Percentiles rank a stretch among this genome's conserved stretches.
Conservation (phyloP, 1,284 basidiomycete species). For the Hemileia vastatrix region DNA sequence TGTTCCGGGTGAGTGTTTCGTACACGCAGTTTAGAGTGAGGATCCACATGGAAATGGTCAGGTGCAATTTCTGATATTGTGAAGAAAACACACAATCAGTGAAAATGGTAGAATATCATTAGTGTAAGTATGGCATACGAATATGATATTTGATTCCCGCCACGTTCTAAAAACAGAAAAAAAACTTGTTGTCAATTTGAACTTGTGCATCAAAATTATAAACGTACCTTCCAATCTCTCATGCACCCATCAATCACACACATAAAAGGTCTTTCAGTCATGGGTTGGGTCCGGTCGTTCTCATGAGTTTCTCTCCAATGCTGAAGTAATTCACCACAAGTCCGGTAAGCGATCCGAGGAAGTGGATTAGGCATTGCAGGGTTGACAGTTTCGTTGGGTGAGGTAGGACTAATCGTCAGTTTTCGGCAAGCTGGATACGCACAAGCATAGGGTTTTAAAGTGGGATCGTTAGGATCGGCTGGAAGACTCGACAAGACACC, state of each 20-base stretch:
- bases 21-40: background rate
- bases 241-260: conserved; percentile 18
- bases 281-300: background rate
- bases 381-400: no score
- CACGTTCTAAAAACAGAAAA: conserved; percentile 6
- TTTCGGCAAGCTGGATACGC: conserved; percentile 8
- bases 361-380: background rate
- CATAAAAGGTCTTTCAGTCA: conserved; percentile 8
- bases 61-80: conserved; percentile 2
- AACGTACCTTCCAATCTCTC: conserved; percentile 17
- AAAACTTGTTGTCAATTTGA: no score
- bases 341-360: background rate
- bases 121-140: background rate
- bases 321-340: conserved; percentile 1
- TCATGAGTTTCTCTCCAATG: conserved; percentile 17
- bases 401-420: no score
- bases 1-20: conserved; percentile 2
- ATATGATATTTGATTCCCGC: conserved; percentile 18
- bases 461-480: background rate
- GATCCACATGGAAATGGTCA: conserved; percentile 11
- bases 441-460: background rate
- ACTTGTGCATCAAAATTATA: no score
- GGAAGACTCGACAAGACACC: background rate
- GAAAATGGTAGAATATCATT: background rate
- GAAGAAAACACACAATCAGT: background rate